Evolutionary conservation across 306 rosid genomes (phyloP).

Genomic region (Vigna nakashimae): DNA sequence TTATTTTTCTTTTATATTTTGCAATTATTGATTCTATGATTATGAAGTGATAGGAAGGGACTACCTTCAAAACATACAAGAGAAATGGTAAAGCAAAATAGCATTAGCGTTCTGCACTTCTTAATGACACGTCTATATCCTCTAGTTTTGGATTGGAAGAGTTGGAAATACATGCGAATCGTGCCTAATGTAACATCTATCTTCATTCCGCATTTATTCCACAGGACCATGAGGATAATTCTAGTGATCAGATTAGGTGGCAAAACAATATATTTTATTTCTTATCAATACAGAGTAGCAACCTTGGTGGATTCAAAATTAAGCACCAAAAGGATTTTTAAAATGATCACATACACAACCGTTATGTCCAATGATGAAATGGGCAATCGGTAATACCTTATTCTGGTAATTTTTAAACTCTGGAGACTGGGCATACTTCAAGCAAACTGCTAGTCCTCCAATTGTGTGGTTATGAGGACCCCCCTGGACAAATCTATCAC

Average conservation of each 20-base stretch:
- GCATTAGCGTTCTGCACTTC: not conserved
- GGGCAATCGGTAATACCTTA: slow-evolving; percentile 53
- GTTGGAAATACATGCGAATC: not conserved
- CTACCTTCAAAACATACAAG: not conserved
- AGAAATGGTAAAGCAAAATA: slow-evolving; percentile 6
- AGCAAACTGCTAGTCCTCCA: slow-evolving; percentile 93
- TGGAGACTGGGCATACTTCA: slow-evolving; percentile 77
- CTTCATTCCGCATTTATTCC: not conserved
- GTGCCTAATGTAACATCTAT: not conserved
- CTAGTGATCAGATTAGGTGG: not conserved
- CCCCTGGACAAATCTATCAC: slow-evolving; percentile 62
- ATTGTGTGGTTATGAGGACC: slow-evolving; percentile 99
- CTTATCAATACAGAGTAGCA: not conserved
- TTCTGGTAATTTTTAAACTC: slow-evolving; percentile 87
- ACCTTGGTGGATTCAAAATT: not conserved
- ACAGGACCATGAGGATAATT: not conserved
- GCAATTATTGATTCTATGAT: not conserved
- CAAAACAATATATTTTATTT: slow-evolving; percentile 15
- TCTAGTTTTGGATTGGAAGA: not conserved
- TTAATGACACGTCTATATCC: not conserved
- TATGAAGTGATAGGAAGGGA: not conserved
- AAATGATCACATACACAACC: not conserved
- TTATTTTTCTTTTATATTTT: not conserved
- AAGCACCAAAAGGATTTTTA: not conserved
- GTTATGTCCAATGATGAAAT: slow-evolving; percentile 16